phyloP scores from a whole-genome alignment of 2,329 filamentous ascomycete genomes.

The Raffaelea albimanens region DNA sequence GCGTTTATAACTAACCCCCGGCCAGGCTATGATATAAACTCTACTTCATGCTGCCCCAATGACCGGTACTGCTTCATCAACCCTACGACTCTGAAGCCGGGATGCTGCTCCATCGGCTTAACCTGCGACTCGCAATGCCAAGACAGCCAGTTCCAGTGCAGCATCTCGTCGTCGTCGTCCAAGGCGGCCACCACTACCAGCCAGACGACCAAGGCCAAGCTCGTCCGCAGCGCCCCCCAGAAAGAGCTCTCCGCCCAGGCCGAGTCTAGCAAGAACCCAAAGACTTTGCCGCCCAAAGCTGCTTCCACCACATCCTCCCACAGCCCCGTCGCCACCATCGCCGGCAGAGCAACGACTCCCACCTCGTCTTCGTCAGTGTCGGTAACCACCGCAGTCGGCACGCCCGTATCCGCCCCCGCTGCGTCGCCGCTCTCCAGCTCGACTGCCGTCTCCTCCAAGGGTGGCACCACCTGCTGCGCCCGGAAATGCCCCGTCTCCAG shows the following conservation, averaged over 20 bases:
- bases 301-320: too few species aligned
- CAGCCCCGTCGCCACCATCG: too few species aligned
- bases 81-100: slow-evolving; percentile 10
- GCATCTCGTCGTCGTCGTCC: neutral
- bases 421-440: too few species aligned
- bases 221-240: neutral
- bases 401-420: too few species aligned
- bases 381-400: too few species aligned
- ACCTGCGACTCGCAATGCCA: slow-evolving; percentile 22
- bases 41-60: slow-evolving; percentile 17
- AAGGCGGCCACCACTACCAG: slow-evolving; percentile 9
- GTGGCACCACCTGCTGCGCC: slow-evolving; percentile 24
- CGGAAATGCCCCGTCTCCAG: slow-evolving; percentile 30
- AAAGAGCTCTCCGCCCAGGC: too few species aligned
- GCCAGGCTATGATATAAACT: slow-evolving; percentile 19
- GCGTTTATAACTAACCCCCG: too few species aligned
- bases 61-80: slow-evolving; percentile 22
- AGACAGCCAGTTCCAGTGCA: slow-evolving; percentile 19
- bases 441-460: slow-evolving; percentile 15
- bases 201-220: slow-evolving; percentile 16
- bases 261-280: slow-evolving; percentile 4
- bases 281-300: slow-evolving; percentile 5
- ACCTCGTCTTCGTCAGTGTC: too few species aligned
- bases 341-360: too few species aligned
- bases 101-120: slow-evolving; percentile 23